Conservation (phyloP, 2,329 filamentous ascomycete species). For the Phialemoniopsis sp. region DNA sequence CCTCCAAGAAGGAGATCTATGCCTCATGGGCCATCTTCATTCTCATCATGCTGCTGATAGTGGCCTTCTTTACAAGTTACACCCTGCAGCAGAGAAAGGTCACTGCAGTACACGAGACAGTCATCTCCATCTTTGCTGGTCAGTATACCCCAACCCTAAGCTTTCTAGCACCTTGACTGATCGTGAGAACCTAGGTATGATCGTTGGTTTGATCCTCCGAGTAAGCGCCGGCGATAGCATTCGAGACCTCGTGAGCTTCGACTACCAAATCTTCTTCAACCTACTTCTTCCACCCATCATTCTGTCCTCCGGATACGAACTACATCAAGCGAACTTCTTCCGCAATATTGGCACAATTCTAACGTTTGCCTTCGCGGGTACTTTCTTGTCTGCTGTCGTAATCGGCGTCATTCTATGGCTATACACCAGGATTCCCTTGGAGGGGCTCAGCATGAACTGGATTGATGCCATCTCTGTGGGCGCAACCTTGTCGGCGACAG, state of each 20-base stretch:
- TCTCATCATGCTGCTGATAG: conserved; percentile 87
- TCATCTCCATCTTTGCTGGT: conserved; percentile 97
- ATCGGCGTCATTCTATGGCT: conserved; percentile 84
- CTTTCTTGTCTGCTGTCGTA: conserved; percentile 94
- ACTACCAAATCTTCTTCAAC: conserved; percentile 99
- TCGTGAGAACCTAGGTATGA: conserved; percentile 67
- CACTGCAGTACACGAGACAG: conserved; percentile 95
- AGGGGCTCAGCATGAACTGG: conserved; percentile 82
- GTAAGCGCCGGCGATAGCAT: conserved; percentile 79
- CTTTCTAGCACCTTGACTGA: background rate
- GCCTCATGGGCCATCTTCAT: conserved; percentile 98
- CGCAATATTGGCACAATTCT: conserved; percentile 95
- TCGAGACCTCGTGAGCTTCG: conserved; percentile 88
- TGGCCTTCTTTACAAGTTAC: conserved; percentile 95
- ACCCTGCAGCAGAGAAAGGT: conserved; percentile 95
- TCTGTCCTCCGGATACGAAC: conserved; percentile 90
- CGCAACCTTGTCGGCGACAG: conserved; percentile 92
- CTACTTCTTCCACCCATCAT: conserved; percentile 97
- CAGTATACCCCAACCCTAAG: conserved; percentile 15
- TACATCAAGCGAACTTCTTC: conserved; percentile 99
- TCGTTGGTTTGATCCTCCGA: conserved; percentile 84
- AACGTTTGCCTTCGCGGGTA: conserved; percentile 95
- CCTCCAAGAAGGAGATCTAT: conserved; percentile 88
- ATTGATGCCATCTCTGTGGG: conserved; percentile 96
- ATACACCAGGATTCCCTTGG: conserved; percentile 82